Evolutionary conservation across 805 yeast species (phyloP), one percentile per base, ranked within the genome.

Genomic region (Sugiyamaella mastotermitis): DNA sequence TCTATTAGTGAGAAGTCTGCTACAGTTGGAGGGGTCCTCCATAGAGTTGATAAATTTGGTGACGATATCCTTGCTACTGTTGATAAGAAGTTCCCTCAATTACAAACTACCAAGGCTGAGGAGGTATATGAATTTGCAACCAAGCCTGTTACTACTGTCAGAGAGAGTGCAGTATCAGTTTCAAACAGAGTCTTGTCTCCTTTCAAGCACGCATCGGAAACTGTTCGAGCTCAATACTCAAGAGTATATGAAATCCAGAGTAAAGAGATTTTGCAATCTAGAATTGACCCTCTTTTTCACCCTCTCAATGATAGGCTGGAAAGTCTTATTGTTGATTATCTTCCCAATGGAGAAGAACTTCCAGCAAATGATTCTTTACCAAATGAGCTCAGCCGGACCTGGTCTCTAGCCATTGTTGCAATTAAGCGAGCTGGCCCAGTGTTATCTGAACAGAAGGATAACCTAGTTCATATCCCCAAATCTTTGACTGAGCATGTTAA

Each of bases 231-330:
- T 37, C 72, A 76, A 52, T 71, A 75, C 52, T 62, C 69, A 33
- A 65, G 72, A 22, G 51, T 76, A 28, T 70, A 72, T 54, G 77
- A 78, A 51, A 67, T 74, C 5, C 63, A 75, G 21, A 85, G 85
- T 17, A 76, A 74, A 51, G 81, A 83, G 28, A 54, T 78, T 35
- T 47, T 82, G 26, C 68, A 85, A 47, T 66, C 80, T n/a, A 69
- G 72, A 17, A 51, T 79, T 16, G 86, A 80, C 56, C 80, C 83
- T 3, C 24, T 79, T 9, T 62, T 82, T 33, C 66, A 64, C 25
- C 88, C 92, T 20, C 31, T 80, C 31, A 85, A 82, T 60, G 60
- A 67, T 24, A 61, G 66, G 23, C 56, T 82, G 36, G 78, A 71
- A 44, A 55, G 64, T 1, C 49, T 65, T 17, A 66, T 75, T 20